Conservation (phyloP, 2,329 filamentous ascomycete species). For the Phaeoacremonium minimum region DNA sequence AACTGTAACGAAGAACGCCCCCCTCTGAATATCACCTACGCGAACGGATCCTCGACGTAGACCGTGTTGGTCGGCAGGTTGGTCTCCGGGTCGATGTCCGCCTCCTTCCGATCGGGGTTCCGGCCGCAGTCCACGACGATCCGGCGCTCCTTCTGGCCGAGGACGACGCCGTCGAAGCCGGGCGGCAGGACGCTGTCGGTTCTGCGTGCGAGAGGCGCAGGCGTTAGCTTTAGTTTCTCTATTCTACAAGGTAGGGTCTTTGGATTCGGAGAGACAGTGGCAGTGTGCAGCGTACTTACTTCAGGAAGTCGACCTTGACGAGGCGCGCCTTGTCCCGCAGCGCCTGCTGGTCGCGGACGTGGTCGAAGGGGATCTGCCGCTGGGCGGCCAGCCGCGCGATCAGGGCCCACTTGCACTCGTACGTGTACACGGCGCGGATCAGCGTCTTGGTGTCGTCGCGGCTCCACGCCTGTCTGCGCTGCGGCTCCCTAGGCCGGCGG, state of each 20-base stretch:
- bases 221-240: constrained; percentile 7
- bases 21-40: no score
- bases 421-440: constrained; percentile 32
- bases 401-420: constrained; percentile 31
- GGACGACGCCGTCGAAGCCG: constrained; percentile 43
- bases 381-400: constrained; percentile 25
- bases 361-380: constrained; percentile 30
- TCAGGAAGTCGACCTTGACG: constrained; percentile 48
- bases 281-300: no score
- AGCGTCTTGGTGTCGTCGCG: constrained; percentile 34
- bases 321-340: constrained; percentile 56
- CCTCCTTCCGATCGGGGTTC: constrained; percentile 45
- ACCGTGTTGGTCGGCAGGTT: constrained; percentile 32
- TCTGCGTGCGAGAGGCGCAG: constrained; percentile 17
- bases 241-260: no score
- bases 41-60: constrained; percentile 1
- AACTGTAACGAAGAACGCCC: no score
- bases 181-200: constrained; percentile 37
- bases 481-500: constrained; percentile 23
- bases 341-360: constrained; percentile 47
- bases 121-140: constrained; percentile 34
- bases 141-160: constrained; percentile 45
- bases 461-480: constrained; percentile 35
- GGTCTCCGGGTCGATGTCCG: constrained; percentile 36
- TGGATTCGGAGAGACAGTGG: no score